Evolutionary conservation across 2,329 filamentous ascomycete species (phyloP).

Genomic region (Cryphonectria nitschkei): DNA sequence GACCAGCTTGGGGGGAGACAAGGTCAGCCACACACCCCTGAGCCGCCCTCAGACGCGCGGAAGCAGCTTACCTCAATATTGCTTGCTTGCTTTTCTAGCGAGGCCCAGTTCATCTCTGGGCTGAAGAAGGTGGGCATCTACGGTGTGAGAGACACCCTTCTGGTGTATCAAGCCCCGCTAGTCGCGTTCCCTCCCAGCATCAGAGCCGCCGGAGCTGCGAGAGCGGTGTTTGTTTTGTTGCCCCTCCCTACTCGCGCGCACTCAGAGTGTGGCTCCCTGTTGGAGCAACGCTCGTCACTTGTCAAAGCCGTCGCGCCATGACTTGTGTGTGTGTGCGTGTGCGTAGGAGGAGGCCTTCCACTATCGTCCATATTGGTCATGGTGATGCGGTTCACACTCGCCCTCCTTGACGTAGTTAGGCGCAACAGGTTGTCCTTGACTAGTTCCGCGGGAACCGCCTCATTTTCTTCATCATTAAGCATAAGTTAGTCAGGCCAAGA

Average conservation of each 20-base stretch:
- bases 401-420: not conserved
- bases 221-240: not conserved
- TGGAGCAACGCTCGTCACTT: not conserved
- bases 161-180: not conserved
- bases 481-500: constrained; percentile 4
- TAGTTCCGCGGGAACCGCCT: not conserved
- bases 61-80: not conserved
- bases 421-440: too few species aligned
- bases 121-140: not conserved
- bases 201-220: not conserved
- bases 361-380: not conserved
- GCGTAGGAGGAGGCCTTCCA: not conserved
- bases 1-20: not conserved
- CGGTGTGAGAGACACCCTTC: not conserved
- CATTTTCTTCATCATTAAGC: not conserved
- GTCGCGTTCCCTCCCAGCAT: not conserved
- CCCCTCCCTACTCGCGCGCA: not conserved
- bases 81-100: not conserved
- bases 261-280: not conserved
- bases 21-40: not conserved
- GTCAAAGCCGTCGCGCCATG: not conserved
- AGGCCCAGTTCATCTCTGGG: not conserved
- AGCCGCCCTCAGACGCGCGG: constrained; percentile 1
- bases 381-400: not conserved
- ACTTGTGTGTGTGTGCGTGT: not conserved